Conservation (phyloP, 345 rosid genomes). For the Noccaea caerulescens region DNA sequence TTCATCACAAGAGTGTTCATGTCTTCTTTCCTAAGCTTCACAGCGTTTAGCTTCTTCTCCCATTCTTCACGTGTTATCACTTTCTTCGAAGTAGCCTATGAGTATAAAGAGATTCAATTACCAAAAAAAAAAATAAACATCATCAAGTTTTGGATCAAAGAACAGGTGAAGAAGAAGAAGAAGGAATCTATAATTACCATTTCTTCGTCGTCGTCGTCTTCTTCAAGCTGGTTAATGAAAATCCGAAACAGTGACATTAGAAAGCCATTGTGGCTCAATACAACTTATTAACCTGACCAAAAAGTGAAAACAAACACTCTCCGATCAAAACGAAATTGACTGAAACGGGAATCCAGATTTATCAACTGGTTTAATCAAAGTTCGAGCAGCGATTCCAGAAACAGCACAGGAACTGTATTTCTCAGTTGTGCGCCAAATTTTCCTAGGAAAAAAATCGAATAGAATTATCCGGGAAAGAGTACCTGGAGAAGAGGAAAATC, state of each 20-base stretch:
- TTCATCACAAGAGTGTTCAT: slow-evolving; percentile 98
- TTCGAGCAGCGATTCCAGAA: slow-evolving; percentile 5
- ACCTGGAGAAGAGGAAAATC: slow-evolving; percentile 41
- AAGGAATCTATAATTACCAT: slow-evolving; percentile 48
- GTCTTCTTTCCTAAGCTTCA: slow-evolving; percentile 88
- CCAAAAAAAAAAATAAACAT: too few species aligned
- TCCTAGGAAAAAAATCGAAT: slow-evolving; percentile 3
- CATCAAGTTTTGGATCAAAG: neutral
- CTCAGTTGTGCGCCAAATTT: neutral
- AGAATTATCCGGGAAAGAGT: neutral
- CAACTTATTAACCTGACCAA: slow-evolving; percentile 28
- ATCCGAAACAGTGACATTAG: slow-evolving; percentile 69
- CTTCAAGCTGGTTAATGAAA: slow-evolving; percentile 61
- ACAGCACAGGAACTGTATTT: neutral
- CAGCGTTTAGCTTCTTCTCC: slow-evolving; percentile 92
- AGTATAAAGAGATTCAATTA: neutral
- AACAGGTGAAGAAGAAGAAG: neutral
- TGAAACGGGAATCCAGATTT: neutral
- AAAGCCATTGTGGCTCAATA: slow-evolving; percentile 34
- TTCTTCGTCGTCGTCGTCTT: slow-evolving; percentile 60
- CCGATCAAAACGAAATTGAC: slow-evolving; percentile 15
- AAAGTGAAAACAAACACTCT: slow-evolving; percentile 7
- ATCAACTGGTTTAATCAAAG: slow-evolving; percentile 1
- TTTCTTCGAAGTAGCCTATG: slow-evolving; percentile 70
- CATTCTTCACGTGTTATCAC: slow-evolving; percentile 81